A percentile compares a stretch with the other conserved stretches of the same genome.
These are phyloP conservation scores for Colletotrichum godetiae DNA, from an alignment of 2,329 filamentous ascomycete species.

Conservation along the genomic window DNA sequence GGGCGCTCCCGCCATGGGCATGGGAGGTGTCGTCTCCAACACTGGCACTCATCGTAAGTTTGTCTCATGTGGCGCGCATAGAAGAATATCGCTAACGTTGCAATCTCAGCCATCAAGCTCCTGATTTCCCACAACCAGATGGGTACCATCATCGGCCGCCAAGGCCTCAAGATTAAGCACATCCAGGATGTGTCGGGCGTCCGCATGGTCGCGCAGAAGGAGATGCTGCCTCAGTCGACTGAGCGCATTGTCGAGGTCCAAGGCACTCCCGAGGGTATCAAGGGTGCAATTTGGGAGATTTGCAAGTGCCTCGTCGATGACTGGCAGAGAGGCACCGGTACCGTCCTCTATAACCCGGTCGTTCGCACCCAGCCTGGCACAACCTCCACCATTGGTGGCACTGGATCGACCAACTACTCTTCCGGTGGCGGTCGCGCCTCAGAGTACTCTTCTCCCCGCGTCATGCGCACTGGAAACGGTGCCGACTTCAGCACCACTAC, in stretches of 20 bases:
- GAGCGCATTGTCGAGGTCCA: slow-evolving; percentile 98
- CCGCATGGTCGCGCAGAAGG: slow-evolving; percentile 99
- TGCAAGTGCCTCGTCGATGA: slow-evolving; percentile 98
- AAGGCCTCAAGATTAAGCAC: slow-evolving; percentile 98
- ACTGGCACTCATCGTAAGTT: slow-evolving; percentile 94
- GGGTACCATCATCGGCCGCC: slow-evolving; percentile 98
- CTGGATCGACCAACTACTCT: slow-evolving; percentile 48
- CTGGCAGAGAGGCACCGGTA: slow-evolving; percentile 96
- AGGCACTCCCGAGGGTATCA: slow-evolving; percentile 92
- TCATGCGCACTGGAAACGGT: slow-evolving; percentile 95
- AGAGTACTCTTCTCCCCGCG: slow-evolving; percentile 75
- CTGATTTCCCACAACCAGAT: slow-evolving; percentile 99
- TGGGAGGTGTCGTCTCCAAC: slow-evolving; percentile 89
- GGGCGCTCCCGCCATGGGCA: slow-evolving; percentile 93
- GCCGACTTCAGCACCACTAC: slow-evolving; percentile 80
- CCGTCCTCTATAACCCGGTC: slow-evolving; percentile 96
- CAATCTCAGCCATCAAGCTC: slow-evolving; percentile 83
- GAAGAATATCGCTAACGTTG: slow-evolving; percentile 37
- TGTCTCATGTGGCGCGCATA: not conserved
- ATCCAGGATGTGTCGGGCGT: slow-evolving; percentile 97
- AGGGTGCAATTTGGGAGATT: slow-evolving; percentile 98
- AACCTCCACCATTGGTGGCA: slow-evolving; percentile 47
- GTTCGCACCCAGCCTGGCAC: slow-evolving; percentile 82
- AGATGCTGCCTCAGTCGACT: slow-evolving; percentile 98
- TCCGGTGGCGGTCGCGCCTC: slow-evolving; percentile 54